phyloP scores from a whole-genome alignment of 2,329 filamentous ascomycete species.

The Gliomastix tumulicola region DNA sequence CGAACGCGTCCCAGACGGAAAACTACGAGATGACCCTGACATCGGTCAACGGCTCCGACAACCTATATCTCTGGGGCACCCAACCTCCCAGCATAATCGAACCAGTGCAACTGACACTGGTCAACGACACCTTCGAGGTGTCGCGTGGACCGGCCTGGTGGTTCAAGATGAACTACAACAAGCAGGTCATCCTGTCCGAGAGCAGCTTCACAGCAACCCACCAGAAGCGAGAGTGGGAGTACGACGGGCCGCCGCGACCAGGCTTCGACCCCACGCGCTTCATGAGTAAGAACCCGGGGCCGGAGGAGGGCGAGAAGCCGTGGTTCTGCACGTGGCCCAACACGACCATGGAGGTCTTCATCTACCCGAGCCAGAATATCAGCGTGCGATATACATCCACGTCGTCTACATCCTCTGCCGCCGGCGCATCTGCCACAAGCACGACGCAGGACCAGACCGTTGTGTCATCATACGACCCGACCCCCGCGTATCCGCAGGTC shows the following conservation, averaged over 20 bases:
- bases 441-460: neutral
- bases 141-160: constrained; percentile 48
- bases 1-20: constrained; percentile 12
- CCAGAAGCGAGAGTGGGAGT: constrained; percentile 17
- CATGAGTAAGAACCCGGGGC: constrained; percentile 14
- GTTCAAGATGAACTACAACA: constrained; percentile 44
- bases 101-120: constrained; percentile 33
- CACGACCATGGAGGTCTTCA: constrained; percentile 48
- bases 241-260: constrained; percentile 6
- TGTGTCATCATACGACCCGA: constrained; percentile 5
- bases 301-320: constrained; percentile 39
- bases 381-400: constrained; percentile 18
- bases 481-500: constrained; percentile 38
- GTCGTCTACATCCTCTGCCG: constrained; percentile 3
- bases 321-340: constrained; percentile 55
- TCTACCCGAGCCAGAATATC: constrained; percentile 47
- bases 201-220: constrained; percentile 19
- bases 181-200: constrained; percentile 47
- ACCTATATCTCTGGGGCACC: constrained; percentile 41
- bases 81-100: constrained; percentile 38
- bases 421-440: neutral
- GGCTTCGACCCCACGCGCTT: constrained; percentile 16
- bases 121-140: constrained; percentile 42
- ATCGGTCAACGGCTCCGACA: constrained; percentile 18
- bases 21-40: constrained; percentile 34